Base-by-base conservation (phyloP, 2,329 filamentous ascomycete genomes). In the Diaporthe helianthi region DNA sequence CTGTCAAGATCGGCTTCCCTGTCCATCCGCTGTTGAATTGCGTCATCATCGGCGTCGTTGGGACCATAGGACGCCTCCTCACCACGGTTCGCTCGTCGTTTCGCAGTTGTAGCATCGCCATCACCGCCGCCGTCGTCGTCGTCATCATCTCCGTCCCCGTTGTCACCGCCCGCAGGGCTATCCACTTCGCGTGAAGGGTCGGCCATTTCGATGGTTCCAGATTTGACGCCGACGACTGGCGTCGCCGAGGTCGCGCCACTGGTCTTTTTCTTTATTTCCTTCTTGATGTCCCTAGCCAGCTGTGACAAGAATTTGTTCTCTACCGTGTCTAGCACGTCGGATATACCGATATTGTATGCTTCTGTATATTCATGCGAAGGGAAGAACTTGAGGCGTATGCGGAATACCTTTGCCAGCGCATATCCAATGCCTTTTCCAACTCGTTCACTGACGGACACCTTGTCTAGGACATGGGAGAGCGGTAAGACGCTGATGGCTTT, bases 401-500 rank as follows among this genome's bases (percentile, higher is more conserved):
- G 90, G 80, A 94, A 99, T 55, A 92, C 90, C 82, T 97, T 98
- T 65, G 93, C 93, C 74, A 93, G 86, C 0, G 85, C 82, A 76
- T 90, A 87, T 5, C 88, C 88, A 38, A 88, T 81, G 49, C 93
- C 93, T 69, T 87, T 86, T 15, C 93, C 93, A 65, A 95, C 88
- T 33, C 87, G 89, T 80, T 99, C 97, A 65, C 89, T 90, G 26
- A 98, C 92, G 1, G 86, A 89, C 17, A 93, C 91, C 72, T 90
- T 90, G 77, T 98, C 93, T 36, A 98, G 82, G 44, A 99, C 89
- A 75, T 97, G 91, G 0, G 93, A 90, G 52, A 99, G 85, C 4
- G 92, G 93, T 53, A 98, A 86, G 71, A 92, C 90, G 76, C 93
- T 97, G 77, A 98, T 97, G 31, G 90, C 92, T 83, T 99, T 99